Evolutionary conservation across 495 filamentous ascomycete species (phyloP), one percentile per base, ranked within the genome.

Genomic region (Penicillium bovifimosum): DNA sequence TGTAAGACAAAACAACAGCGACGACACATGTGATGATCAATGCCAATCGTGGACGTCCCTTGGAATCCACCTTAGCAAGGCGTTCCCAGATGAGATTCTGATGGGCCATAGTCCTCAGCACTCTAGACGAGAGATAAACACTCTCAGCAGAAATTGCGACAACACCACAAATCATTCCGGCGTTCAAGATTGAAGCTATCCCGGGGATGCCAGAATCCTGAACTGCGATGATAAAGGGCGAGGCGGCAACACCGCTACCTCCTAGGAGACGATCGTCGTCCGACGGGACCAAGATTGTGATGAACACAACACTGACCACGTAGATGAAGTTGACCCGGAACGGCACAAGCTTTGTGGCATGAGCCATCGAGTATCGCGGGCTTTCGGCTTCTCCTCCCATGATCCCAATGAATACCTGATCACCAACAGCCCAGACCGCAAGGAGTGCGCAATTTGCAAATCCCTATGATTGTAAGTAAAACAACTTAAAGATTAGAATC

Each of bases 201-300:
- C 56, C 63, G 0, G 49, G 43, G 24, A 72, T 69, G 1, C 60
- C 59, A 13, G 61, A 61, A 1, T 58, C n/a, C 3, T 62, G 33
- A 16, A 70, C 53, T 7, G 67, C 67, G 47, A 72, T 63, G 26
- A 72, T 59, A 18, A 72, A 71, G 13, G 67, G 68, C 11, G 66
- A 69, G 3, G 65, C 61, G 3, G 65, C 60, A 6, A 67, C 52
- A 6, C 57, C 56, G 14, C 39, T 54, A 13, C 60, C 53, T 9
- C 64, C 64, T 0, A 69, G 58, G 0, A 56, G 41, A 4, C 46
- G 31, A 13, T 54, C 33, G 11, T 72, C 57, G 26, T 58, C 49
- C 4, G 56, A 63, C 17, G 67, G 62, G 8, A 72, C 54, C n/a
- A 72, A 39, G 3, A 69, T 24, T 8, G 51, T 55, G 32, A 72